These are phyloP conservation scores for Isatis tinctoria DNA, from an alignment of 345 rosid species.

Conservation along the genomic window DNA sequence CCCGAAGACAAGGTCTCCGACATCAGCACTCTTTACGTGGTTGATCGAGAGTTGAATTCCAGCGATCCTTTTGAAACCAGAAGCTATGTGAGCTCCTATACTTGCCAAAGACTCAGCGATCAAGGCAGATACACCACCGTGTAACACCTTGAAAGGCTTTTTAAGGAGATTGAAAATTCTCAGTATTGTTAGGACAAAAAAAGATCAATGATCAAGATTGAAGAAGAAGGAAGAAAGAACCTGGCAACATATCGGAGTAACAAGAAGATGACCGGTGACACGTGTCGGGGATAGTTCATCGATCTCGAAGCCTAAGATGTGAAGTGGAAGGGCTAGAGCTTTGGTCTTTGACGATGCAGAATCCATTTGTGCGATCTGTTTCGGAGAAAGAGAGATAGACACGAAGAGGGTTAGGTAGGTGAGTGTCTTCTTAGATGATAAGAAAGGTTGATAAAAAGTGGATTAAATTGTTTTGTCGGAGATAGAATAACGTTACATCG, in stretches of 20 bases:
- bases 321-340: conserved; percentile 42
- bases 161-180: not conserved
- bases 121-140: conserved; percentile 94
- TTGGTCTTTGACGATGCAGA: conserved; percentile 38
- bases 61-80: conserved; percentile 68
- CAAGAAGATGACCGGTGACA: conserved; percentile 62
- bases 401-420: not conserved
- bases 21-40: conserved; percentile 69
- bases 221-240: conserved; percentile 18
- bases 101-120: conserved; percentile 82
- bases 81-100: conserved; percentile 88
- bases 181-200: not conserved
- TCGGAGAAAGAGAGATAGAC: not conserved
- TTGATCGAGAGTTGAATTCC: conserved; percentile 84
- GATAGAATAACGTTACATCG: not conserved
- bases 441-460: not conserved
- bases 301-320: conserved; percentile 52
- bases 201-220: not conserved
- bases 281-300: conserved; percentile 48
- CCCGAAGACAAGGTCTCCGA: conserved; percentile 65
- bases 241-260: conserved; percentile 61
- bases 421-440: not conserved
- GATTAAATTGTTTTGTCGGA: not conserved
- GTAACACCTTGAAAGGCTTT: conserved; percentile 95
- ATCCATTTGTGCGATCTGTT: conserved; percentile 23